Evolutionary conservation across 2,329 filamentous ascomycete genomes (phyloP), one percentile per base, ranked within the genome.

Genomic region (Biscogniauxia marginata): DNA sequence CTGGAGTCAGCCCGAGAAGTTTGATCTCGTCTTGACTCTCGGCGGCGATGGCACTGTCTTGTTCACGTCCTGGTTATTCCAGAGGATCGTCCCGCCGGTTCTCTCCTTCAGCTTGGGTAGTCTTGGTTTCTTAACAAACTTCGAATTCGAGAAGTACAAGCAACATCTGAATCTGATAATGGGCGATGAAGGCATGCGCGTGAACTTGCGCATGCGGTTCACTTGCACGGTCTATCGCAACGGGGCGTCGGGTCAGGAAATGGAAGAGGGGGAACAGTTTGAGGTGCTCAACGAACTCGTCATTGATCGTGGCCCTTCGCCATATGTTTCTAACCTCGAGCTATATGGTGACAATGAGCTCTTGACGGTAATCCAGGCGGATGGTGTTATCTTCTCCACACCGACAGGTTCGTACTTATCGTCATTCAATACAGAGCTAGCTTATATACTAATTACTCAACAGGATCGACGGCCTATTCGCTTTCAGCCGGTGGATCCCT

Each of bases 241-340:
- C 63, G 85, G 83, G 24, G 74, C 76, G 3, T 72, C 77, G 2
- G 83, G 81, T 9, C 80, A 84, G n/a, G 84, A 85, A 43, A 83
- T 88, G 63, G 88, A 95, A 65, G 93, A 97, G 73, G 91, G 89
- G 46, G 93, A 98, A 76, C 93, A 96, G 68, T 98, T 97, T 62
- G 95, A 99, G 76, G 93, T 99, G 19, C 85, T 99, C 62, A 99
- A 99, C 75, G 95, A 99, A 77, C 86, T 99, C 51, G 93, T 99
- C 73, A 98, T 99, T 67, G 95, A 99, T 76, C 90, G 95, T 58
- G 95, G 95, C 61, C 95, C 95, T 68, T 96, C 91, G 16, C 93
- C 93, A 19, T 99, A 98, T 71, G 93, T 99, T 57, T 98, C 93
- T 46, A 96, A 96, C 75, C 82, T 99, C 43, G 95, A 99, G 76